Evolutionary conservation across 2,329 filamentous ascomycete species (phyloP).

Genomic region (Colletotrichum spinosum): DNA sequence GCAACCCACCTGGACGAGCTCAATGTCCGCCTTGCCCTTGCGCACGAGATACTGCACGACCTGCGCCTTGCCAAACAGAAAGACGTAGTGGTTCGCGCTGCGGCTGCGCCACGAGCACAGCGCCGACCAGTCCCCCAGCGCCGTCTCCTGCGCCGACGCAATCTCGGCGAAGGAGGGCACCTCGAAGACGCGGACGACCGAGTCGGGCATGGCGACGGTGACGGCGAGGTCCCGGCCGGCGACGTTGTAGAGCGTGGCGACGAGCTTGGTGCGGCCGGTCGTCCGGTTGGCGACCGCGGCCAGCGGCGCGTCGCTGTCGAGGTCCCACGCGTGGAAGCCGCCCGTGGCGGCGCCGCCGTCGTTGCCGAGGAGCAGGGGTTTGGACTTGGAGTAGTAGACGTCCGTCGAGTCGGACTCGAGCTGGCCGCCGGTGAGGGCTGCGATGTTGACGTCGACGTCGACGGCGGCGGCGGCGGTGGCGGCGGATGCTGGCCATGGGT

Average conservation of each 20-base stretch:
- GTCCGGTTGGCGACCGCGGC: conserved; percentile 46
- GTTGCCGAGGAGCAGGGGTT: conserved; percentile 57
- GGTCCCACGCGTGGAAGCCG: conserved; percentile 53
- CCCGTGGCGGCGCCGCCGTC: conserved; percentile 57
- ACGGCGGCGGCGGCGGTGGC: not conserved
- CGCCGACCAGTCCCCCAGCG: conserved; percentile 60
- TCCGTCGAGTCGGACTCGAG: conserved; percentile 56
- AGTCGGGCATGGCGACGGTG: conserved; percentile 57
- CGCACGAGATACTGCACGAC: conserved; percentile 53
- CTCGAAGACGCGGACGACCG: conserved; percentile 54
- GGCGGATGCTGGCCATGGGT: conserved; percentile 21
- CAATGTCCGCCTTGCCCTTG: conserved; percentile 41
- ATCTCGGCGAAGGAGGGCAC: conserved; percentile 46
- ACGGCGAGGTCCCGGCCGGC: conserved; percentile 51
- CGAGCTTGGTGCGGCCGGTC: conserved; percentile 59
- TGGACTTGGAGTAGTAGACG: conserved; percentile 50
- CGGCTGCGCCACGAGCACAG: conserved; percentile 57
- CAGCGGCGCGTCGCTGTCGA: conserved; percentile 46
- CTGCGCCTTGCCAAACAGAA: conserved; percentile 57
- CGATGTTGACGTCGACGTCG: conserved; percentile 43
- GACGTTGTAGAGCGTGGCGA: conserved; percentile 52
- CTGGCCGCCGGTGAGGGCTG: conserved; percentile 46
- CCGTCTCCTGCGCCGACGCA: conserved; percentile 46
- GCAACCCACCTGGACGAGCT: conserved; percentile 51
- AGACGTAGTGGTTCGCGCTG: conserved; percentile 56